phyloP scores from a whole-genome alignment of 441 rosid species.

The Lagerstroemia fauriei region DNA sequence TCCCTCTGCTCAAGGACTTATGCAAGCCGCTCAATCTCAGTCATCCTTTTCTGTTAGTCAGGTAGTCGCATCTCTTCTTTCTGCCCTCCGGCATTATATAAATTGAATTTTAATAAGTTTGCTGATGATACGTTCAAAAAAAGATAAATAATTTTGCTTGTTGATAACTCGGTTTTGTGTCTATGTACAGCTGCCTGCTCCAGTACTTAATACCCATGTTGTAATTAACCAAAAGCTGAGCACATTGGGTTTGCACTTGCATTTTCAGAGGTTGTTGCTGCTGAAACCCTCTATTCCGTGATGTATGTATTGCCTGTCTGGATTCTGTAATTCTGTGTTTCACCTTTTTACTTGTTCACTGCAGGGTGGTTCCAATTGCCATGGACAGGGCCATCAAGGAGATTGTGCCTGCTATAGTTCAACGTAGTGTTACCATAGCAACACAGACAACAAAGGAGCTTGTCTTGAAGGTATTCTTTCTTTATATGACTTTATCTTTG shows the following conservation, averaged over 20 bases:
- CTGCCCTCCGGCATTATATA: neutral
- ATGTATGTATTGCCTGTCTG: neutral
- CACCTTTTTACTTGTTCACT: neutral
- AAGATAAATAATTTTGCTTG: neutral
- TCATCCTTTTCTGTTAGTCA: conserved; percentile 66
- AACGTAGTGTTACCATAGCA: conserved; percentile 96
- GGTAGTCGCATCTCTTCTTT: conserved; percentile 40
- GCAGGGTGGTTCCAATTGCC: conserved; percentile 85
- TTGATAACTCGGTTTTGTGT: conserved; percentile 29
- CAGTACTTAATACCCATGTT: conserved; percentile 81
- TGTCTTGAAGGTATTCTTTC: conserved; percentile 69
- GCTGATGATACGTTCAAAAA: too few species aligned
- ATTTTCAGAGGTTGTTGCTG: conserved; percentile 80
- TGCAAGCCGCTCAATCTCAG: conserved; percentile 74
- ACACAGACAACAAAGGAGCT: conserved; percentile 98
- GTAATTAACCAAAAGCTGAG: conserved; percentile 79
- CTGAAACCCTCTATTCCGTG: neutral
- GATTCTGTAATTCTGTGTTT: neutral
- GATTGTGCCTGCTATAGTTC: conserved; percentile 86
- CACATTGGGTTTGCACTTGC: conserved; percentile 70
- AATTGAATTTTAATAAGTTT: neutral
- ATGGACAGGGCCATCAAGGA: conserved; percentile 98
- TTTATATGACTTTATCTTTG: neutral
- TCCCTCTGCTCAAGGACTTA: conserved; percentile 74
- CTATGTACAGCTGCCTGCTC: conserved; percentile 61